These are phyloP conservation scores for Geotrichum bryndzae DNA, from an alignment of 1,139 yeast species.

Conservation along the genomic window DNA sequence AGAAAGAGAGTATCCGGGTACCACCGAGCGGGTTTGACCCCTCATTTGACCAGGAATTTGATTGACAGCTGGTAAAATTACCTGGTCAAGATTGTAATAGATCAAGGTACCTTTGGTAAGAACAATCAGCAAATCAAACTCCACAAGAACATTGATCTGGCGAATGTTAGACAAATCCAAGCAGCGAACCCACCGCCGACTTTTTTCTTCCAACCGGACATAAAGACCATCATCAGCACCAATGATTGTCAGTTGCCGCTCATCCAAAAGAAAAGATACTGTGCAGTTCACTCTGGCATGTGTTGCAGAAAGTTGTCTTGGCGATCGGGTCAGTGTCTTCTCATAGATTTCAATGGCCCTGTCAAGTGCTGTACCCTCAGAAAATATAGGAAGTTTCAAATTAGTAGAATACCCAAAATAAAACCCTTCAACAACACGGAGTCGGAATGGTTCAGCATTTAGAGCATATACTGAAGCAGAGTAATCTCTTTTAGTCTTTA, in stretches of 20 bases:
- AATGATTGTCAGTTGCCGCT: constrained; percentile 37
- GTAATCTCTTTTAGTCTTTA: constrained; percentile 50
- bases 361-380: constrained; percentile 60
- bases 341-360: constrained; percentile 38
- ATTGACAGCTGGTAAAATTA: constrained; percentile 24
- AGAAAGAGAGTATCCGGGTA: constrained; percentile 17
- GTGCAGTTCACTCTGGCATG: constrained; percentile 33
- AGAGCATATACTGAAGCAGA: constrained; percentile 41
- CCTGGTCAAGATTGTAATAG: constrained; percentile 50
- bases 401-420: constrained; percentile 57
- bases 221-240: constrained; percentile 46
- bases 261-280: constrained; percentile 34
- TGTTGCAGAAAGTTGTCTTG: constrained; percentile 2
- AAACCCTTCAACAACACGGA: constrained; percentile 51
- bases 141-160: constrained; percentile 57
- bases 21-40: constrained; percentile 5
- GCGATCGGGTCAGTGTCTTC: neutral
- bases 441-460: constrained; percentile 49
- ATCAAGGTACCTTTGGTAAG: constrained; percentile 55
- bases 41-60: constrained; percentile 10
- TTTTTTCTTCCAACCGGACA: constrained; percentile 31
- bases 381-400: constrained; percentile 58
- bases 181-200: constrained; percentile 53
- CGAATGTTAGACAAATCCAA: constrained; percentile 49
- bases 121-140: constrained; percentile 52